Evolutionary conservation across 176 grass and related monocot genomes (phyloP).

Genomic region (Carex kokanica): DNA sequence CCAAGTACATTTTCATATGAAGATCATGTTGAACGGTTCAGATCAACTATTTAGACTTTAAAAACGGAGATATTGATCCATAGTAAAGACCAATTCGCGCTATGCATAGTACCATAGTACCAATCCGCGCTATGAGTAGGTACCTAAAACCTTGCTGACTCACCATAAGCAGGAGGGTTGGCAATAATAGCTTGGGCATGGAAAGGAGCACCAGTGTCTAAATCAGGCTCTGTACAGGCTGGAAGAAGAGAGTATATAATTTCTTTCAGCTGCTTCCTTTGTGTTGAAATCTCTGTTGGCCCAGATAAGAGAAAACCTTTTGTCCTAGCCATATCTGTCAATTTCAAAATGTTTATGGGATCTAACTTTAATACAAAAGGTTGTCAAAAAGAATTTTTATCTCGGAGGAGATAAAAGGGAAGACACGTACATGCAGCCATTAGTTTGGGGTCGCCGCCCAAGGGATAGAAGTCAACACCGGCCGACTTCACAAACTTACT

Average conservation of each 20-base stretch:
- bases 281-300: slow-evolving; percentile 78
- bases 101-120: too few relatives aligned
- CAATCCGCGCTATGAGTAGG: background rate
- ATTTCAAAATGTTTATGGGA: slow-evolving; percentile 5
- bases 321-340: slow-evolving; percentile 92
- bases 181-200: slow-evolving; percentile 94
- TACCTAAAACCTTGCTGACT: slow-evolving; percentile 21
- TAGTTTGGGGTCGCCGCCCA: slow-evolving; percentile 88
- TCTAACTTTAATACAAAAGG: background rate
- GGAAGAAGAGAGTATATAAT: slow-evolving; percentile 94
- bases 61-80: too few relatives aligned
- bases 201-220: slow-evolving; percentile 75
- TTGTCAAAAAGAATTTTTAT: slow-evolving; percentile 23
- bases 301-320: slow-evolving; percentile 82
- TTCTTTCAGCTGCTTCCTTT: slow-evolving; percentile 93
- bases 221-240: slow-evolving; percentile 94
- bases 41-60: too few relatives aligned
- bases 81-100: too few relatives aligned
- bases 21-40: too few relatives aligned
- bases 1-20: too few relatives aligned
- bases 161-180: slow-evolving; percentile 96
- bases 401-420: slow-evolving; percentile 24
- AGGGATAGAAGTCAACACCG: slow-evolving; percentile 92
- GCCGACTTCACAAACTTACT: slow-evolving; percentile 78
- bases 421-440: slow-evolving; percentile 80